A percentile compares a stretch with the other conserved stretches of the same genome.
Evolutionary conservation across 306 rosid genomes (phyloP).

Genomic region (Morella rubra): DNA sequence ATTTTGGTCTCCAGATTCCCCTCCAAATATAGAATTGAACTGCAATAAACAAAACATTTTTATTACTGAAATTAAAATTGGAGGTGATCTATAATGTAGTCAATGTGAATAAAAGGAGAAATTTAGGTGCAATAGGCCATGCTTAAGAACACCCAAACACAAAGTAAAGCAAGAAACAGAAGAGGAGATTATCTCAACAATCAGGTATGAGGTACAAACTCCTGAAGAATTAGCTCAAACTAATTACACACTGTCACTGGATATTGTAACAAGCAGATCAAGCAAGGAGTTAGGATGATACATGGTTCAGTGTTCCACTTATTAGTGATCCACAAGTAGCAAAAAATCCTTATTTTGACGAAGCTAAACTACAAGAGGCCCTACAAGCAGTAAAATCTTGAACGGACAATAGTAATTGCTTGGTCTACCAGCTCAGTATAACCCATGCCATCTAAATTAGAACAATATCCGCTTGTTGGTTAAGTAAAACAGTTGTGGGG

Average conservation of each 20-base stretch:
- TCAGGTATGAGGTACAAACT: not conserved
- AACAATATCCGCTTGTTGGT: not conserved
- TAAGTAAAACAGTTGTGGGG: not conserved
- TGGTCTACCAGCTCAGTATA: not conserved
- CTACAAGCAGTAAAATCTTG: not conserved
- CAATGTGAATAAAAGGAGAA: not conserved
- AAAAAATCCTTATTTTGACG: not conserved
- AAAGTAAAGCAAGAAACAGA: not conserved
- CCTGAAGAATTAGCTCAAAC: not conserved
- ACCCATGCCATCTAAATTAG: not conserved
- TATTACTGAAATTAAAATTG: not conserved
- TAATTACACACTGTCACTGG: not conserved
- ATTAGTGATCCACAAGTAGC: not conserved
- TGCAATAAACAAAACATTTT: slow-evolving; percentile 28
- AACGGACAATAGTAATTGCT: not conserved
- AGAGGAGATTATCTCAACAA: not conserved
- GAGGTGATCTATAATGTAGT: not conserved
- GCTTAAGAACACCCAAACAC: not conserved
- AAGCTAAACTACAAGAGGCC: not conserved
- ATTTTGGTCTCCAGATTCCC: slow-evolving; percentile 86
- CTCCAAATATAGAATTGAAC: slow-evolving; percentile 74
- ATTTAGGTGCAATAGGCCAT: not conserved
- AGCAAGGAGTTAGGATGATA: not conserved
- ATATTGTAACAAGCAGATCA: not conserved
- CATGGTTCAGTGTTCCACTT: not conserved